phyloP scores from a whole-genome alignment of 2,329 filamentous ascomycete species.

The Knoxdaviesia capensis region DNA sequence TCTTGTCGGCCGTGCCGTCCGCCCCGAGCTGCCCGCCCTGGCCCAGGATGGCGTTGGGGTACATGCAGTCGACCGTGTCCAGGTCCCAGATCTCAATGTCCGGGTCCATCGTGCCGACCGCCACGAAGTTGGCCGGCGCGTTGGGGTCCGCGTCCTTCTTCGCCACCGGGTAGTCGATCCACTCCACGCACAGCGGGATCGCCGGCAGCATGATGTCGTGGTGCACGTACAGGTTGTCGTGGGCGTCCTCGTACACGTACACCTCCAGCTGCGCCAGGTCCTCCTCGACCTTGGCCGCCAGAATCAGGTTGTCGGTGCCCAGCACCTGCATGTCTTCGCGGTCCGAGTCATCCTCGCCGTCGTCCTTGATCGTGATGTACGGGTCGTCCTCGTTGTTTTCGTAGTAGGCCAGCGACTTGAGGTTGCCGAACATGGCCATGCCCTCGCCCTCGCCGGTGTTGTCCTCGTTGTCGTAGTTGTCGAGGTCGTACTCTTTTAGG shows the following conservation, averaged over 20 bases:
- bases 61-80: constrained; percentile 93
- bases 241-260: constrained; percentile 89
- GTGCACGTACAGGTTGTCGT: constrained; percentile 95
- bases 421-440: constrained; percentile 86
- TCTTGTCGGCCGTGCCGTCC: constrained; percentile 33
- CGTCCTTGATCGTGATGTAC: constrained; percentile 74
- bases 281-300: constrained; percentile 89
- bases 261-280: constrained; percentile 93
- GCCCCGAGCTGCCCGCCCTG: constrained; percentile 41
- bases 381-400: constrained; percentile 87
- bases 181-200: constrained; percentile 88
- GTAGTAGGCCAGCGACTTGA: constrained; percentile 86
- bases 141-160: constrained; percentile 42
- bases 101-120: constrained; percentile 90
- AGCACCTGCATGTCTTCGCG: constrained; percentile 86
- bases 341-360: constrained; percentile 54
- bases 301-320: constrained; percentile 76
- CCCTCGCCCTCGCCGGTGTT: constrained; percentile 35
- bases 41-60: constrained; percentile 87
- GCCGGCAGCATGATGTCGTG: constrained; percentile 98
- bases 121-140: constrained; percentile 71
- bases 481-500: constrained; percentile 87
- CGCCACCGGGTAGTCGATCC: constrained; percentile 80
- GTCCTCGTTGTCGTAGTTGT: constrained; percentile 64
- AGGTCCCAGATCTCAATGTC: constrained; percentile 98